Evolutionary conservation across 768 basidiomycete genomes (phyloP), one percentile per base, ranked within the genome.

Genomic region (Naematelia aurantialba): DNA sequence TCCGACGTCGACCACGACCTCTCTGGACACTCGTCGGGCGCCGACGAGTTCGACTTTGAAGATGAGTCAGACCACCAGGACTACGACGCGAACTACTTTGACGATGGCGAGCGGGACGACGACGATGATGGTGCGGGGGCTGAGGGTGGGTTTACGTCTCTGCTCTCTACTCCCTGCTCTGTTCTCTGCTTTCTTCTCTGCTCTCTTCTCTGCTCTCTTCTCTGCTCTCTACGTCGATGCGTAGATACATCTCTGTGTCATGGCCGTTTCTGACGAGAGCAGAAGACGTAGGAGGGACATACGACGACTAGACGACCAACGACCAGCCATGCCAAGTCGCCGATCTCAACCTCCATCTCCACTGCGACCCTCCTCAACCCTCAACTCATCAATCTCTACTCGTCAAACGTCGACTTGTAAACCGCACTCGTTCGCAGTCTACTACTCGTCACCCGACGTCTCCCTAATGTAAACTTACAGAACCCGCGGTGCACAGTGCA

Each of bases 31-130:
- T 63, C 67, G 2, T 65, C 67, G 8, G 66, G 49, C 25, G 69
- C 65, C 55, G 63, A 63, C 45, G 72, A 74, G 30, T 67, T 65
- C 34, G 69, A 71, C 42, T 71, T 71, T 22, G 65, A 67, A 10
- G 72, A 71, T 51, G 63, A 60, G 24, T 52, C 55, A 11, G 67
- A 71, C 61, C 67, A 72, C 59, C 69, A 69, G 48, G 72, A 74
- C 55, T 74, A 74, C 45, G 72, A 71, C 58, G 65, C 64, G 1
- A 74, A 74, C 44, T 71, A 74, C 58, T 74, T 74, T 54, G 72
- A 74, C 58, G 70, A 74, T 60, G 72, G 72, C 27, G 72, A 74
- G 63, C 67, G 72, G 3, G 72, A 74, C 47, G 72, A 74, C 55
- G 70, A 69, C 49, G 56, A 56, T 24, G 67, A 69, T 19, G 72